A percentile compares a stretch with the other conserved stretches of the same genome.
phyloP scores from a whole-genome alignment of 352 stramenopile species.

The Globisporangium rhizosaccharum region DNA sequence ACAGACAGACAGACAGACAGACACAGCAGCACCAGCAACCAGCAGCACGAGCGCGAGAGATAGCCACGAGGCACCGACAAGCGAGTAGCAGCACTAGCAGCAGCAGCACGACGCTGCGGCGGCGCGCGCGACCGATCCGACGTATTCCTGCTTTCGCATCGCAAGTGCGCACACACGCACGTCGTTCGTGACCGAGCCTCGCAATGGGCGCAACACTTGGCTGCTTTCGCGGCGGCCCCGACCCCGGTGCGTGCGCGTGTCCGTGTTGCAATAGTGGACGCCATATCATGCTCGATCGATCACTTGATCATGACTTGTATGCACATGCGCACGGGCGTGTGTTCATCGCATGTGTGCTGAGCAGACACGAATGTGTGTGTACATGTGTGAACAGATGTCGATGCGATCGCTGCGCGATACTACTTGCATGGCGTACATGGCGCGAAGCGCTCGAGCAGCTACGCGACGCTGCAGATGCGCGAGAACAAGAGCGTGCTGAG shows the following conservation, averaged over 20 bases:
- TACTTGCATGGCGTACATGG: conserved; percentile 4
- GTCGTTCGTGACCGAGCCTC: not conserved
- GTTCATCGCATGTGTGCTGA: not conserved
- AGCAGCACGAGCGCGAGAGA: too few species aligned
- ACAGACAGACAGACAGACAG: too few species aligned
- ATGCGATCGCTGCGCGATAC: conserved; percentile 8
- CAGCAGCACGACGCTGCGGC: not conserved
- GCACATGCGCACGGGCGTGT: not conserved
- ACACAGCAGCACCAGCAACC: too few species aligned
- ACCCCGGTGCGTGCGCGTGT: conserved; percentile 11
- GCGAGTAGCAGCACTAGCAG: not conserved
- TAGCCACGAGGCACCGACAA: too few species aligned
- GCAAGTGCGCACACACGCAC: not conserved
- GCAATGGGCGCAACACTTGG: conserved; percentile 56
- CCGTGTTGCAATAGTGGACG: not conserved
- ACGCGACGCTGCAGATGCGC: not conserved
- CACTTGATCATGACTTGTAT: not conserved
- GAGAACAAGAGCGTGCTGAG: conserved; percentile 34
- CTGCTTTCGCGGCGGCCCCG: conserved; percentile 32
- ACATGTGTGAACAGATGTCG: conserved; percentile 7
- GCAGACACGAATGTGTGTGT: too few species aligned
- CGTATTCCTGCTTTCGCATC: not conserved
- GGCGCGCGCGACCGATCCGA: not conserved
- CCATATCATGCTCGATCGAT: not conserved
- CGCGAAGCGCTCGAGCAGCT: conserved; percentile 7